Evolutionary conservation across 129 eudicot genomes (phyloP), one percentile per base, ranked within the genome.

Genomic region (Glebionis coronaria): DNA sequence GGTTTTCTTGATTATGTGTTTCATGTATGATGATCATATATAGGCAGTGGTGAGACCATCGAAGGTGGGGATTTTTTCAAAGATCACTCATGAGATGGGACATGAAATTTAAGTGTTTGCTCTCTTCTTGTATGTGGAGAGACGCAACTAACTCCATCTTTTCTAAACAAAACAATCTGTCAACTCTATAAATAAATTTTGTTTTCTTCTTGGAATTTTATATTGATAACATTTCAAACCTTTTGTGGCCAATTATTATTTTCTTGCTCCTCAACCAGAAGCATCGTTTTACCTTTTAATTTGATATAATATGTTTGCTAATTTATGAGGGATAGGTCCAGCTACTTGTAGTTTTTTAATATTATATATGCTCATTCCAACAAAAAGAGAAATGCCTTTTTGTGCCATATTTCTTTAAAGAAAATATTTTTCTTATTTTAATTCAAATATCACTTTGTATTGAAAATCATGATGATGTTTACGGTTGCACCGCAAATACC

Each of bases 101-200:
- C 95, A 77, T 74, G 84, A 65, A 84, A 67, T 68, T 62, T 50
- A 63, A 72, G 80, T 71, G 62, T 72, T 65, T 72, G 62, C 52
- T 38, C 58, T 68, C 69, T 58, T 52, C 42, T 72, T 63, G 62
- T 67, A 71, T 79, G 71, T 80, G 85, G 83, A 86, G 83, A 69
- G 78, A 79, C 69, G 69, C 76, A 81, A 77, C 82, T 79, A 81
- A 77, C 82, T 79, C 90, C 84, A 82, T 84, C 85, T 79, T 77
- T 74, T 81, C 85, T 67, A 51, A 35, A 63, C 28, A 38, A 12
- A 68, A 55, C 76, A 65, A 72, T 71, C 82, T 78, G 83, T 82
- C 85, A 87, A 79, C 78, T 83, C 82, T 18, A 73, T 55, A 38
- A 55, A 70, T 63, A 18, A 19, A 19, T 5, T 55, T 76, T 63